These are phyloP conservation scores for Sarocladiaceae sp. DNA, from an alignment of 2,329 filamentous ascomycete species.

Conservation along the genomic window DNA sequence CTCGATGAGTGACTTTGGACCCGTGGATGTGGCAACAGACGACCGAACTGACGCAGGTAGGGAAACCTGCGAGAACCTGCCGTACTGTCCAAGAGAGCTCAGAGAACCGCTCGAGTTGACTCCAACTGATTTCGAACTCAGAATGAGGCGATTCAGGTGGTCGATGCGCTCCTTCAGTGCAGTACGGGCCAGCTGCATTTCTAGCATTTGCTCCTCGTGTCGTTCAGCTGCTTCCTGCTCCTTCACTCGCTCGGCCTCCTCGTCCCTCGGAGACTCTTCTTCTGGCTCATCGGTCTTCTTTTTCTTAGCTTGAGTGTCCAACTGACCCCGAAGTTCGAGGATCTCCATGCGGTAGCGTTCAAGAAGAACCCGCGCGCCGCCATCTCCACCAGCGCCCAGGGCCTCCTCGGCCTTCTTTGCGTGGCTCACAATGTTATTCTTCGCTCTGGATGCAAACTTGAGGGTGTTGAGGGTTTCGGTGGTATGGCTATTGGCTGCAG, in stretches of 20 bases:
- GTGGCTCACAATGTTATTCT: slow-evolving; percentile 97
- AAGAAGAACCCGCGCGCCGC: slow-evolving; percentile 78
- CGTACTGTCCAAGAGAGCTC: slow-evolving; percentile 60
- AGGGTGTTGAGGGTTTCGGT: slow-evolving; percentile 91
- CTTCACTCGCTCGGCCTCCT: slow-evolving; percentile 67
- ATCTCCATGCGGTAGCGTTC: slow-evolving; percentile 96
- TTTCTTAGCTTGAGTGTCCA: slow-evolving; percentile 75
- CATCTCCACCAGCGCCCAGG: slow-evolving; percentile 73
- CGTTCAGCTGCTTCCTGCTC: slow-evolving; percentile 79
- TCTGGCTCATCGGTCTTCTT: slow-evolving; percentile 40
- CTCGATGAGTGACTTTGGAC: slow-evolving; percentile 48
- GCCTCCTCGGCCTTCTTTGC: slow-evolving; percentile 94
- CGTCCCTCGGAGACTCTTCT: slow-evolving; percentile 53
- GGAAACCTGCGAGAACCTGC: slow-evolving; percentile 58
- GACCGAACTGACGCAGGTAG: slow-evolving; percentile 58
- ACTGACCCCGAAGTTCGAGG: slow-evolving; percentile 69
- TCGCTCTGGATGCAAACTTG: slow-evolving; percentile 93
- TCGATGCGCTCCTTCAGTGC: slow-evolving; percentile 96
- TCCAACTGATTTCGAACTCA: slow-evolving; percentile 92
- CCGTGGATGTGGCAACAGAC: slow-evolving; percentile 62
- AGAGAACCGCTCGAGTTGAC: slow-evolving; percentile 77
- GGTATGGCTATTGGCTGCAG: slow-evolving; percentile 69
- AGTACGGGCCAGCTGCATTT: slow-evolving; percentile 95
- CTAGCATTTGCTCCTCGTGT: slow-evolving; percentile 95
- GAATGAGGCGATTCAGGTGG: slow-evolving; percentile 88